phyloP scores from a whole-genome alignment of 2,329 filamentous ascomycete species.

The Colletotrichum liriopes region DNA sequence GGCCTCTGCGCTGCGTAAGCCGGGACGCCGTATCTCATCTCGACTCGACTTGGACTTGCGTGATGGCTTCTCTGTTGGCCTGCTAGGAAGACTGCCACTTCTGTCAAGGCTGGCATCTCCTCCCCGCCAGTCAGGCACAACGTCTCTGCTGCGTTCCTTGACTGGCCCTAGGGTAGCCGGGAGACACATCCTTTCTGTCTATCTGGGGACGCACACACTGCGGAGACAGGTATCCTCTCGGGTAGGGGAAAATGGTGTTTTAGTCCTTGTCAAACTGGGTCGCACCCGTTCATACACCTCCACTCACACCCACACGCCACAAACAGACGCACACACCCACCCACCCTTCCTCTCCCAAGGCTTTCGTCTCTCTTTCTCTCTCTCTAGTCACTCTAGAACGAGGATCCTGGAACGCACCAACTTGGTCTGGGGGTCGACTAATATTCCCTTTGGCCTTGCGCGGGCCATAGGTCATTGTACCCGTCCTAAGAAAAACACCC shows the following conservation, averaged over 20 bases:
- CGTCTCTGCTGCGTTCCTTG: too few relatives aligned
- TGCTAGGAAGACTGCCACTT: neutral
- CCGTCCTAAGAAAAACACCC: neutral
- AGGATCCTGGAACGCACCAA: slow-evolving; percentile 11
- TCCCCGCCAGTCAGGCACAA: neutral
- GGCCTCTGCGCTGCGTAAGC: slow-evolving; percentile 11
- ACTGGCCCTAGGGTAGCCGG: neutral
- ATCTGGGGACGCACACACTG: slow-evolving; percentile 23
- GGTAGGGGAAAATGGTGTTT: slow-evolving; percentile 24
- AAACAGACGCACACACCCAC: neutral
- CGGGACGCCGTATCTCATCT: slow-evolving; percentile 7
- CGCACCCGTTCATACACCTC: slow-evolving; percentile 22
- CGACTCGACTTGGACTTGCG: slow-evolving; percentile 12
- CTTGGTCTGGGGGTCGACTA: slow-evolving; percentile 3
- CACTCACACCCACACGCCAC: slow-evolving; percentile 21
- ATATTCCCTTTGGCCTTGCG: slow-evolving; percentile 1
- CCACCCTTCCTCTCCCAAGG: neutral
- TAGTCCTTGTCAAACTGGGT: slow-evolving; percentile 25
- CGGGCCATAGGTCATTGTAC: neutral
- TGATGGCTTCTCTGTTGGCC: slow-evolving; percentile 3
- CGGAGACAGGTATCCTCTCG: slow-evolving; percentile 8
- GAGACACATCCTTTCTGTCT: slow-evolving; percentile 10
- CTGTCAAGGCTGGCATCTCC: neutral
- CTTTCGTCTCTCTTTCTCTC: neutral
- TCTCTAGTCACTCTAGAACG: neutral